These are phyloP conservation scores for Suillus occidentalis DNA, from an alignment of 768 basidiomycete genomes.

Conservation along the genomic window DNA sequence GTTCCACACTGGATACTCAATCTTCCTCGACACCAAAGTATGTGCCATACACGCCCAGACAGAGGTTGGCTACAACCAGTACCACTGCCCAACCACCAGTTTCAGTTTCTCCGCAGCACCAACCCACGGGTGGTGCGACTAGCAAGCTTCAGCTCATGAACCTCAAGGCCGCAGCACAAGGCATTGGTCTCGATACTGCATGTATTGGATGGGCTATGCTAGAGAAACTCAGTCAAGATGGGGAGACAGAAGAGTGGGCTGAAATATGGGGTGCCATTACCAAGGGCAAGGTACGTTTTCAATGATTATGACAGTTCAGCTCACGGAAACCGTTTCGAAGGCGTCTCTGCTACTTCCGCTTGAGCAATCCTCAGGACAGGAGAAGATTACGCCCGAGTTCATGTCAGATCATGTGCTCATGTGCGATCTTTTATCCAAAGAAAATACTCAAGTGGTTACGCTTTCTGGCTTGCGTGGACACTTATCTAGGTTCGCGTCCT, in stretches of 20 bases:
- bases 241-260: conserved; percentile 61
- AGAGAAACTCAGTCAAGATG: conserved; percentile 61
- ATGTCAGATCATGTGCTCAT: conserved; percentile 82
- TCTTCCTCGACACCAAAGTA: conserved; percentile 46
- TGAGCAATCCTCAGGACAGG: conserved; percentile 51
- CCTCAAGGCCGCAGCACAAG: conserved; percentile 71
- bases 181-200: conserved; percentile 59
- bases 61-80: conserved; percentile 53
- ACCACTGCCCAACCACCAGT: conserved; percentile 41
- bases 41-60: conserved; percentile 76
- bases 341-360: conserved; percentile 79
- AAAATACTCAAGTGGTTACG: conserved; percentile 61
- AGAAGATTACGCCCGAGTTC: conserved; percentile 68
- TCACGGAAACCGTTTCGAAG: conserved; percentile 38
- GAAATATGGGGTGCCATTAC: conserved; percentile 67
- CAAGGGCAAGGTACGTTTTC: conserved; percentile 58
- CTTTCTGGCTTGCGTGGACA: conserved; percentile 82
- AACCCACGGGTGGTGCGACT: conserved; percentile 58
- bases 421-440: conserved; percentile 50
- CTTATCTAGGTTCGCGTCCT: conserved; percentile 52
- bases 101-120: conserved; percentile 40
- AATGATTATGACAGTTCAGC: neutral
- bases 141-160: conserved; percentile 70
- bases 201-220: conserved; percentile 78
- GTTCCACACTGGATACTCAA: conserved; percentile 23